A percentile compares a stretch with the other conserved stretches of the same genome.
These are phyloP conservation scores for Paramecium sexaurelia DNA, from an alignment of 73 alveolate species.

Conservation along the genomic window DNA sequence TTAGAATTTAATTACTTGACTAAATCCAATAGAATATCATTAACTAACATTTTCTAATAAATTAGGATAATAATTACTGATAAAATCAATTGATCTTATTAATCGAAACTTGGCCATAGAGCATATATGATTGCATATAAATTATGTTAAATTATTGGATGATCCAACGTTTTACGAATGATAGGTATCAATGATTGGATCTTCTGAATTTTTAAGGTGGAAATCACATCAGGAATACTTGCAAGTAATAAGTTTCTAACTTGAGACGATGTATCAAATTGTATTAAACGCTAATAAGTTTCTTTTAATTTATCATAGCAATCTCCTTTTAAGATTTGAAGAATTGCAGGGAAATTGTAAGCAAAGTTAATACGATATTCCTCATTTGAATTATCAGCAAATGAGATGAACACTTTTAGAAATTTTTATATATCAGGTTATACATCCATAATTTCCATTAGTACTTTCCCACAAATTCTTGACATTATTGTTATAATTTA, in stretches of 20 bases:
- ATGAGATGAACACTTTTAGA: background rate
- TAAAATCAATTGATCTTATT: background rate
- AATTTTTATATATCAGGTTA: slow-evolving; percentile 33
- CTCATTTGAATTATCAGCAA: background rate
- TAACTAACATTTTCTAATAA: background rate
- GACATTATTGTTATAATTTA: slow-evolving; percentile 28
- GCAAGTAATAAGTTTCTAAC: background rate
- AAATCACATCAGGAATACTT: background rate
- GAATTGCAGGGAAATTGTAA: slow-evolving; percentile 38
- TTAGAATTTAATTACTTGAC: background rate
- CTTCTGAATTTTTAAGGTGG: background rate
- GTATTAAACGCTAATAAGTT: background rate
- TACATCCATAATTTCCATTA: slow-evolving; percentile 17
- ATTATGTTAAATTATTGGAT: background rate
- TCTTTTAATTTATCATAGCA: background rate
- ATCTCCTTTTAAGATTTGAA: background rate
- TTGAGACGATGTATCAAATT: background rate
- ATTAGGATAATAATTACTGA: background rate
- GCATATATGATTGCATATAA: background rate
- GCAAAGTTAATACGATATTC: slow-evolving; percentile 26
- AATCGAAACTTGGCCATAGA: slow-evolving; percentile 12
- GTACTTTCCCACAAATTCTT: slow-evolving; percentile 52
- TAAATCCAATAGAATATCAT: background rate
- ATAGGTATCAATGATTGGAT: background rate
- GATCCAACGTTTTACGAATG: background rate